Percentiles rank a stretch among this genome's conserved stretches.
Conservation (phyloP, 192 early-diverging fungal species). For the Gonapodya prolifera region DNA sequence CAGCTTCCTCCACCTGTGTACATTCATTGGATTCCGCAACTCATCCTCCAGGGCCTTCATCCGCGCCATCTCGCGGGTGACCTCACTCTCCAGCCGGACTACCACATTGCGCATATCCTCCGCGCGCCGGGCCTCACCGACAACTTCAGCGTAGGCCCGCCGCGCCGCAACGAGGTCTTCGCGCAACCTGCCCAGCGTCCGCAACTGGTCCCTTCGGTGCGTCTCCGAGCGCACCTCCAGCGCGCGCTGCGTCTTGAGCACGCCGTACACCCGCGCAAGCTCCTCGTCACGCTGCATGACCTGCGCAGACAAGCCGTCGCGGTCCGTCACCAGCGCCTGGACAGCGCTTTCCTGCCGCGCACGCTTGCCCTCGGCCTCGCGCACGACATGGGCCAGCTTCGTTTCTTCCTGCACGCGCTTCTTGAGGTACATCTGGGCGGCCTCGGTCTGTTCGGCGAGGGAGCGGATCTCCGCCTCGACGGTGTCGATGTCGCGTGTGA, state of each 20-base stretch:
- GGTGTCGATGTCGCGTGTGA: slow-evolving; percentile 37
- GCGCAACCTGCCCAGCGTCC: slow-evolving; percentile 7
- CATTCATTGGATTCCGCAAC: slow-evolving; percentile 45
- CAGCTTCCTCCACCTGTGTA: slow-evolving; percentile 51
- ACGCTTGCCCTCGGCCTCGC: slow-evolving; percentile 45
- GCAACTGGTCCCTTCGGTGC: slow-evolving; percentile 24
- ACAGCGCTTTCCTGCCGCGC: slow-evolving; percentile 44
- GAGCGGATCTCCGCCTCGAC: slow-evolving; percentile 40
- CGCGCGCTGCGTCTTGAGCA: slow-evolving; percentile 36
- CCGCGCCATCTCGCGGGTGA: slow-evolving; percentile 26
- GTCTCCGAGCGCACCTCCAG: slow-evolving; percentile 30
- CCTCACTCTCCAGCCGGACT: slow-evolving; percentile 23
- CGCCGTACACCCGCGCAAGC: slow-evolving; percentile 38
- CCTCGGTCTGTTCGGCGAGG: slow-evolving; percentile 43
- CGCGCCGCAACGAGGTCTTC: slow-evolving; percentile 18
- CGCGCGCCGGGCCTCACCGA: slow-evolving; percentile 16
- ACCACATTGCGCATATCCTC: slow-evolving; percentile 22
- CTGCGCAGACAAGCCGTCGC: slow-evolving; percentile 41
- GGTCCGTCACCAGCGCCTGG: slow-evolving; percentile 37
- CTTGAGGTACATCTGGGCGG: slow-evolving; percentile 41
- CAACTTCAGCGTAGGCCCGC: slow-evolving; percentile 11
- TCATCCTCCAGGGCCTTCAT: slow-evolving; percentile 51
- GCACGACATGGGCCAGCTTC: slow-evolving; percentile 48
- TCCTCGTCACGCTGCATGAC: slow-evolving; percentile 43
- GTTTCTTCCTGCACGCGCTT: slow-evolving; percentile 34